Evolutionary conservation across 257 asterid species (phyloP), one percentile per base, ranked within the genome.

Genomic region (Penstemon davidsonii): DNA sequence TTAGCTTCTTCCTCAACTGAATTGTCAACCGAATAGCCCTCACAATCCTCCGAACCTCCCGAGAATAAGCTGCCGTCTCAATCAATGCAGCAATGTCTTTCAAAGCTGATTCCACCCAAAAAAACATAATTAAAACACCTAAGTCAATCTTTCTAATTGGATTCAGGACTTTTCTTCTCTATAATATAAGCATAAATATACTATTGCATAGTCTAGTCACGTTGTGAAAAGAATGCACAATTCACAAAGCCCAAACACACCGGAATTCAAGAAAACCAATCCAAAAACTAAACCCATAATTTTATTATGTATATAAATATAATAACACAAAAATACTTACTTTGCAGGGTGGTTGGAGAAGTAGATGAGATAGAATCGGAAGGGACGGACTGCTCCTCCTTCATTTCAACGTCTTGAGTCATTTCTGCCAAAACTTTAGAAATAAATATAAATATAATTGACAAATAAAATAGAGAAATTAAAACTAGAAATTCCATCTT

Each of bases 361-460:
- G 81, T 40, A 9, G 87, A 40, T 60, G 84, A 11, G 41, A 76
- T 43, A 52, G 88, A 64, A 73, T 82, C 66, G 61, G 93, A 82
- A 13, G 87, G 80, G 52, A 85, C 78, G 3, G 80, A 76, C 40
- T 70, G 82, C 76, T 94, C 90, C 81, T 88, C 96, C 78, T 87
- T 85, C 96, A 91, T 91, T 87, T 94, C 98, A 70, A 87, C 82
- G 66, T 91, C 99, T 82, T 85, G 90, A 75, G 92, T 87, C 98
- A 88, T 88, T 70, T 79, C 78, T 51, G 73, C 33, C 73, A 72
- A 67, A 64, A 80, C 50, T 91, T 84, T 87, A 60, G 81, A 72
- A 76, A 80, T 41, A 40, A 72, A 69, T 10, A 67, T 55, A 73
- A 75, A 36, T 5, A 76, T 11, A 57, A 77, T 66, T 38, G 78